Base-by-base conservation (phyloP, 805 yeast genomes). In the Monosporozyma aquatica region DNA sequence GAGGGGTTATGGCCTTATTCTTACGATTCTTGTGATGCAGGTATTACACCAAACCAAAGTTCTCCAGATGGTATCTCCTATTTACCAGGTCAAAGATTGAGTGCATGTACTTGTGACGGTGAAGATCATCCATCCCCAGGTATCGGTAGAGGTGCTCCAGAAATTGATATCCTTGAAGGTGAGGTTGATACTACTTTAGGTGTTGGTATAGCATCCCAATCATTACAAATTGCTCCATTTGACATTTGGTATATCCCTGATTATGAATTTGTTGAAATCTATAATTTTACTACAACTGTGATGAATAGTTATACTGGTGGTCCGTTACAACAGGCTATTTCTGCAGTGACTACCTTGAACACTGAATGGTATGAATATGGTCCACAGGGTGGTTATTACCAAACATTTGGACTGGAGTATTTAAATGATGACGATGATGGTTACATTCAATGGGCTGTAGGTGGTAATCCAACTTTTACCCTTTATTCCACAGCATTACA, bases 1-100 rank as follows among this genome's bases (percentile, higher is more conserved):
- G 95, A 89, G 21, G 97, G 97, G 46, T 81, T 84, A 22, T 89
- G 97, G 97, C 97, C 97, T 4, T 89, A 87, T 56, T 70, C 90
- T 2, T 89, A 89, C 60, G 81, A 82, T 27, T 61, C 76, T 3
- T 89, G 97, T 65, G 96, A 89, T 67, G 87, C 89, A 2, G 97
- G 97, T 51, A 87, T 87, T 50, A 87, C 97, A 3, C 84, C 95
- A 13, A 89, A 89, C 62, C 97, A 89, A 67, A 82, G 94, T 6
- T 77, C 94, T 0, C 71, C 82, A 1, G 97, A 89, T 61, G 97
- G 97, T 45, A 76, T 87, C 32, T 82, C 89, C 2, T 86, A 76
- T 56, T 67, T 89, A 42, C 87, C 90, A 0, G 97, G 97, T 24
- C 96, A 89, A 64, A 74, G 74, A 50, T 69, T 89, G 48, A 77